These are phyloP conservation scores for Paecilomyces dactylethromorphus DNA, from an alignment of 2,329 filamentous ascomycete species.

Conservation along the genomic window DNA sequence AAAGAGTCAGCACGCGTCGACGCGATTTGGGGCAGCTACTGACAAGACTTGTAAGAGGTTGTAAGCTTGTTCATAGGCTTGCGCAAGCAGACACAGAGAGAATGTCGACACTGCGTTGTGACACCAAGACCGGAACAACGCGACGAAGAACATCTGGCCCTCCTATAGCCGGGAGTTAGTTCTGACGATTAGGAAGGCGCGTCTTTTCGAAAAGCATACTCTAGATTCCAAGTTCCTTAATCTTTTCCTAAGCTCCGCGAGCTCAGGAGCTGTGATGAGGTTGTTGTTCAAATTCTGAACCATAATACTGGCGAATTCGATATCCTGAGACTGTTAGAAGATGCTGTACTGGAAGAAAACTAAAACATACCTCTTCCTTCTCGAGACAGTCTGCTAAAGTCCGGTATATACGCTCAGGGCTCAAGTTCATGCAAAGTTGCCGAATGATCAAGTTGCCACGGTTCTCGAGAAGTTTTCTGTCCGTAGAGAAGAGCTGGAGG, in stretches of 20 bases:
- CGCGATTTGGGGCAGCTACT: constrained; percentile 20
- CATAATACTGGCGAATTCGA: constrained; percentile 99
- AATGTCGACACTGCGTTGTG: constrained; percentile 98
- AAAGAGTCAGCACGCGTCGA: constrained; percentile 14
- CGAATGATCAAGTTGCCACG: constrained; percentile 94
- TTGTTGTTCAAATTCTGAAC: constrained; percentile 99
- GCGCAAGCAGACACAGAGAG: constrained; percentile 86
- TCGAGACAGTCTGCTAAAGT: constrained; percentile 95
- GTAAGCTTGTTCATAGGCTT: constrained; percentile 97
- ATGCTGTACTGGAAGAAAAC: neutral
- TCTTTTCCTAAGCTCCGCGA: constrained; percentile 83
- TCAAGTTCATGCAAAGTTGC: constrained; percentile 86
- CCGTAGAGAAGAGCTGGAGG: constrained; percentile 89
- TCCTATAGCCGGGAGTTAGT: constrained; percentile 51
- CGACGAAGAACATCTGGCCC: constrained; percentile 90
- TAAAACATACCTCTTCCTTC: constrained; percentile 65
- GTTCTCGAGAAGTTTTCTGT: constrained; percentile 82
- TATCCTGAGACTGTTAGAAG: constrained; percentile 47
- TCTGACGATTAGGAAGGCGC: neutral
- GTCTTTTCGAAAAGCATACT: constrained; percentile 37
- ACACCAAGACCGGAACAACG: constrained; percentile 94
- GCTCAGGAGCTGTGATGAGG: constrained; percentile 90
- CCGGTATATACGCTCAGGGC: constrained; percentile 89
- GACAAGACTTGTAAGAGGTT: constrained; percentile 93
- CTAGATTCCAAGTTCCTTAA: constrained; percentile 84